These are phyloP conservation scores for Sonneratia alba DNA, from an alignment of 345 rosid genomes.

Conservation along the genomic window DNA sequence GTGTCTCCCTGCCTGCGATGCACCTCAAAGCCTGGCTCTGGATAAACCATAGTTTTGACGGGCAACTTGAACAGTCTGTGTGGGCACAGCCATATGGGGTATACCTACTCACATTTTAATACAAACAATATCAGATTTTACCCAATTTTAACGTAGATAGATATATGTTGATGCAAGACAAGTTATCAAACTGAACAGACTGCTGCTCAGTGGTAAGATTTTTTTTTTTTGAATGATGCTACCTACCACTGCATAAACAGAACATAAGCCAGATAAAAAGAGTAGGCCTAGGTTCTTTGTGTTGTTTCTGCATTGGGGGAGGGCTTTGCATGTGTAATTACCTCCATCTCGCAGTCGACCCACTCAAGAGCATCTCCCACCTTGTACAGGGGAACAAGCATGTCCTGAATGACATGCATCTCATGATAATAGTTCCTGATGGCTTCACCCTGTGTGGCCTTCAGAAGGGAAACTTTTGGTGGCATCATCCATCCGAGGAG, in stretches of 20 bases:
- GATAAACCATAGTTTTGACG: slow-evolving; percentile 77
- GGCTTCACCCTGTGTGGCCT: slow-evolving; percentile 98
- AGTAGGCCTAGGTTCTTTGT: background rate
- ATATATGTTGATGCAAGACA: background rate
- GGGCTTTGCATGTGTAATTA: slow-evolving; percentile 11
- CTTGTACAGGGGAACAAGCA: slow-evolving; percentile 97
- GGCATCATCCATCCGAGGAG: slow-evolving; percentile 99
- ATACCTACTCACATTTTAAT: slow-evolving; percentile 30
- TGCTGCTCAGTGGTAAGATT: background rate
- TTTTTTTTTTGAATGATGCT: too few species aligned
- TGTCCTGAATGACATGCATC: slow-evolving; percentile 94
- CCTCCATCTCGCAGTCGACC: slow-evolving; percentile 97
- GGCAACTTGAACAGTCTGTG: slow-evolving; percentile 86
- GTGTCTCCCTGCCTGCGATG: slow-evolving; percentile 88
- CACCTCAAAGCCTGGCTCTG: slow-evolving; percentile 90
- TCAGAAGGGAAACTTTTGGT: slow-evolving; percentile 96
- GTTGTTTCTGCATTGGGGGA: too few species aligned
- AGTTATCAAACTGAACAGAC: background rate
- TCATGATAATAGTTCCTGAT: slow-evolving; percentile 97
- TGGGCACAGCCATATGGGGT: slow-evolving; percentile 96
- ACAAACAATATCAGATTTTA: background rate
- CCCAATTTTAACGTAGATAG: background rate
- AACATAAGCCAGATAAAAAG: background rate
- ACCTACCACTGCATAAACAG: background rate
- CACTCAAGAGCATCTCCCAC: slow-evolving; percentile 94